phyloP scores from a whole-genome alignment of 2,329 filamentous ascomycete genomes.

The Daldinia sp. region DNA sequence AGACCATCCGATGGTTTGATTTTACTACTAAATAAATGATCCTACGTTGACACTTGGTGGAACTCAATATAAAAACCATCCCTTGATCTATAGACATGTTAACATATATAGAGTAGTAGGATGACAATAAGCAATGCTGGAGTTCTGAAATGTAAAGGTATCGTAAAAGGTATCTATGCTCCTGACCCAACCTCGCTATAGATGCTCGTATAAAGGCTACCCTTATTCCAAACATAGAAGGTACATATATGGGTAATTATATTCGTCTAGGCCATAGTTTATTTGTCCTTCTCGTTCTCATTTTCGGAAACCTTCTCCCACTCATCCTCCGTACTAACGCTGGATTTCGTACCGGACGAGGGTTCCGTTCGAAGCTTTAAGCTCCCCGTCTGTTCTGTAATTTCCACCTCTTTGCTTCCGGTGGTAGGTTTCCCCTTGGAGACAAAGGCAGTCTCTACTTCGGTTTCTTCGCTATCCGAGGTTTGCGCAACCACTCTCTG shows the following conservation, averaged over 20 bases:
- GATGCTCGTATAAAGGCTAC: constrained; percentile 28
- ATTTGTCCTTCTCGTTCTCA: constrained; percentile 68
- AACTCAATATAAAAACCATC: constrained; percentile 6
- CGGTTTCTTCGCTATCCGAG: constrained; percentile 59
- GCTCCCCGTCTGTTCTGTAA: constrained; percentile 53
- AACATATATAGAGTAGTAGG: neutral
- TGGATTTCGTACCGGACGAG: constrained; percentile 59
- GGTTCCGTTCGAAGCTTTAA: constrained; percentile 57
- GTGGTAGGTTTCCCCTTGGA: constrained; percentile 38
- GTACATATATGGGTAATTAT: neutral
- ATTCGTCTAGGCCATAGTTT: constrained; percentile 22
- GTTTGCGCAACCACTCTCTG: constrained; percentile 45
- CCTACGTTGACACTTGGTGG: neutral
- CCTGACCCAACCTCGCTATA: constrained; percentile 29
- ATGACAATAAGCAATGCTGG: constrained; percentile 27
- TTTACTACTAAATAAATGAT: too few species aligned
- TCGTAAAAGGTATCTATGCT: constrained; percentile 31
- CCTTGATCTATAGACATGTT: neutral
- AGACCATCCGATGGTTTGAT: too few species aligned
- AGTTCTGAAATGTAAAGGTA: constrained; percentile 15
- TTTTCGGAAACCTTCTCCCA: constrained; percentile 94
- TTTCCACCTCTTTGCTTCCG: constrained; percentile 56
- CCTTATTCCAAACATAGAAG: neutral
- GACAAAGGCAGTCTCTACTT: constrained; percentile 53
- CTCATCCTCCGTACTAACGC: constrained; percentile 87